Percentiles rank a stretch among this genome's conserved stretches.
These are phyloP conservation scores for Colletotrichum filicis DNA, from an alignment of 2,329 filamentous ascomycete genomes.

Conservation along the genomic window DNA sequence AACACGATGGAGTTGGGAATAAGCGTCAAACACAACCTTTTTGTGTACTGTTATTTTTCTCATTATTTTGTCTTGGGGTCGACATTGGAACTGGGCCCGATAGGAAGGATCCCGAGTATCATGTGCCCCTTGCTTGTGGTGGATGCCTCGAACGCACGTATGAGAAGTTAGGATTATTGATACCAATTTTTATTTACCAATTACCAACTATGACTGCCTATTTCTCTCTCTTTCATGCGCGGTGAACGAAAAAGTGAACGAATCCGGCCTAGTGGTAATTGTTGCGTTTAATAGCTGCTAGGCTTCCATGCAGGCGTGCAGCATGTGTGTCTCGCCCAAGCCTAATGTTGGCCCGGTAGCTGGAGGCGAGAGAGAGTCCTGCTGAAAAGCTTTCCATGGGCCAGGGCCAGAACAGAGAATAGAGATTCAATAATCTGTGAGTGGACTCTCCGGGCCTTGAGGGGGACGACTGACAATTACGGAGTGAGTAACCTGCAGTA, in stretches of 20 bases:
- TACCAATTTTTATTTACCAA: conserved; percentile 5
- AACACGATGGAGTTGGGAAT: conserved; percentile 14
- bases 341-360: neutral
- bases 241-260: neutral
- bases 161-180: conserved; percentile 28
- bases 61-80: neutral
- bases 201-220: neutral
- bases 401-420: neutral
- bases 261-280: neutral
- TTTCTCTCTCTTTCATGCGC: neutral
- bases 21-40: conserved; percentile 14
- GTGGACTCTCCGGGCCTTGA: no score
- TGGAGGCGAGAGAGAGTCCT: neutral
- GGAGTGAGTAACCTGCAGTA: no score
- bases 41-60: neutral
- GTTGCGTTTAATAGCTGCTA: neutral
- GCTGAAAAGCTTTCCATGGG: neutral
- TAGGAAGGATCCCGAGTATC: conserved; percentile 30
- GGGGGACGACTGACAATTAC: no score
- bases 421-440: no score
- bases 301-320: neutral
- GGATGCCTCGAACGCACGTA: conserved; percentile 22
- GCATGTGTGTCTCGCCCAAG: neutral
- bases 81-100: conserved; percentile 20
- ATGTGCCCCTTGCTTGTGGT: conserved; percentile 32